phyloP scores from a whole-genome alignment of 2,329 filamentous ascomycete genomes.

The Phyllosticta capitalensis region DNA sequence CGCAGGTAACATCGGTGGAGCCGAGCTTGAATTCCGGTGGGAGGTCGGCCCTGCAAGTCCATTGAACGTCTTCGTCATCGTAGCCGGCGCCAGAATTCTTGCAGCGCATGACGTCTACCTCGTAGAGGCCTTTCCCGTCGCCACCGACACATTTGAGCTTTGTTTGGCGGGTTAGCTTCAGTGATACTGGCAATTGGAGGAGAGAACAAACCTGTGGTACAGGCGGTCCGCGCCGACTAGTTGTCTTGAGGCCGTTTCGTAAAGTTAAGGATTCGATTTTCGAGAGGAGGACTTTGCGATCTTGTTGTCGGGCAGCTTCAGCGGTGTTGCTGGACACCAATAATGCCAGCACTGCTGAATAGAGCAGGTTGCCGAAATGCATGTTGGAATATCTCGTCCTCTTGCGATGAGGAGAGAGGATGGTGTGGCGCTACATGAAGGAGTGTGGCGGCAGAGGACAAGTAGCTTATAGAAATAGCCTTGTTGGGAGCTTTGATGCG shows the following conservation, averaged over 20 bases:
- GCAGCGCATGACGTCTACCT: slow-evolving; percentile 78
- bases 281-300: slow-evolving; percentile 49
- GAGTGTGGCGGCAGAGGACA: slow-evolving; percentile 10
- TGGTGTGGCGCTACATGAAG: too few relatives aligned
- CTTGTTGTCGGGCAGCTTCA: slow-evolving; percentile 24
- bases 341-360: slow-evolving; percentile 23
- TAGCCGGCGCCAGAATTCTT: slow-evolving; percentile 77
- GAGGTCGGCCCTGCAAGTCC: slow-evolving; percentile 68
- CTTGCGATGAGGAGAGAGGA: neutral
- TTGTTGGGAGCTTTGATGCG: neutral
- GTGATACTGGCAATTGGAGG: neutral
- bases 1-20: slow-evolving; percentile 81
- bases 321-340: slow-evolving; percentile 16
- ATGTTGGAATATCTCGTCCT: slow-evolving; percentile 16
- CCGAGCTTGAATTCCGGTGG: slow-evolving; percentile 64
- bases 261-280: slow-evolving; percentile 72
- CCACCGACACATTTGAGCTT: slow-evolving; percentile 67
- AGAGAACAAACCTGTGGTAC: slow-evolving; percentile 45
- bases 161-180: slow-evolving; percentile 11
- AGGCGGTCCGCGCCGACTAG: slow-evolving; percentile 63
- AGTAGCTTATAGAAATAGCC: neutral
- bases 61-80: slow-evolving; percentile 70
- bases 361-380: slow-evolving; percentile 23
- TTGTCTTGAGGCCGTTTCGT: slow-evolving; percentile 56
- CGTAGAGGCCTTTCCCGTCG: slow-evolving; percentile 51